Evolutionary conservation across 192 early-diverging fungal genomes (phyloP), one percentile per base, ranked within the genome.

Genomic region (Backusella tuberculispora): DNA sequence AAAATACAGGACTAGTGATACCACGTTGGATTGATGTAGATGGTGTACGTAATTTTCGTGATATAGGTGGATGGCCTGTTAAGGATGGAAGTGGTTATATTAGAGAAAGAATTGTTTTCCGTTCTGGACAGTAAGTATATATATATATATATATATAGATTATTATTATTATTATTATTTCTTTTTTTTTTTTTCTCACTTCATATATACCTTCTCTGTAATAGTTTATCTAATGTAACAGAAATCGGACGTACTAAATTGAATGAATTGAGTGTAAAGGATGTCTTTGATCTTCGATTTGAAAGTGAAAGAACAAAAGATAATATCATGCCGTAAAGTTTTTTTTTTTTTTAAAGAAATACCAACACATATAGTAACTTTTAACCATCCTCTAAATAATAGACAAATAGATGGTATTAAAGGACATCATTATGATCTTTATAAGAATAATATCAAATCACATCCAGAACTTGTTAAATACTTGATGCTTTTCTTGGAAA

Each of bases 1-100:
- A 69, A 21, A 64, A 65, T 68, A 40, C 34, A 0, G 42, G 48
- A 8, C 38, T 83, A 21, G 43, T 60, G n/a, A 81, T 84, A 46
- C 80, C 79, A 17, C 42, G 80, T 21, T 84, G 80, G 77, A 72
- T 84, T 10, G 81, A 84, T 74, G 82, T 88, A 1, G 83, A 84
- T 6, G 88, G 88, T 4, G 86, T 89, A 3, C 75, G 78, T 48
- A 89, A 89, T 63, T 87, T 89, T 71, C 79, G 88, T 64, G 87
- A 86, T 73, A 74, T 89, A 15, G 88, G 88, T 63, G 86, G 87
- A 24, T 87, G 83, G 74, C 78, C 84, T 70, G 44, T 87, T 15
- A 80, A 79, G 14, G 79, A 83, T 68, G 84, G 83, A 40, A 74
- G 60, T 15, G 84, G 76, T 41, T 84, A 88, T 66, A 80, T 88